A percentile compares a stretch with the other conserved stretches of the same genome.
These are phyloP conservation scores for Flaveria robusta DNA, from an alignment of 129 eudicot genomes.

Conservation along the genomic window DNA sequence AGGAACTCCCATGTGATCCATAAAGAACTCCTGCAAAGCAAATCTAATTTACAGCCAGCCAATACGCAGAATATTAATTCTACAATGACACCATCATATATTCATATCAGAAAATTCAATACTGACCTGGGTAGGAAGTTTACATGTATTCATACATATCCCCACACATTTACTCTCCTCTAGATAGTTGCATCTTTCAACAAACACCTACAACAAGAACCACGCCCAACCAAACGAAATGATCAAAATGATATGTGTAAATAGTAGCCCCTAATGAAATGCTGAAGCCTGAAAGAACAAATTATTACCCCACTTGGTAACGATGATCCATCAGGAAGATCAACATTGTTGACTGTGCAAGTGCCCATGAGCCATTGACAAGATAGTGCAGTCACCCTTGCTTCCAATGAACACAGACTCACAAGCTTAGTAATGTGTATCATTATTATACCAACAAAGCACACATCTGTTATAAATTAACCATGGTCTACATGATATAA, in stretches of 20 bases:
- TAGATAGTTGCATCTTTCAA: conserved; percentile 93
- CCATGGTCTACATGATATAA: not conserved
- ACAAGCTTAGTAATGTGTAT: conserved; percentile 22
- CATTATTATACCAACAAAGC: conserved; percentile 2
- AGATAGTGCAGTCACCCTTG: conserved; percentile 90
- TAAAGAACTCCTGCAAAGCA: conserved; percentile 60
- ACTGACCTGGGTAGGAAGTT: conserved; percentile 93
- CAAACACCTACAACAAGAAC: conserved; percentile 63
- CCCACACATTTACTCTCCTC: conserved; percentile 98
- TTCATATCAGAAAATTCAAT: not conserved
- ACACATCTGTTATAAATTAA: not conserved
- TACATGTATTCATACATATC: conserved; percentile 87
- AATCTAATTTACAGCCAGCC: not conserved
- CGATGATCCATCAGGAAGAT: conserved; percentile 76
- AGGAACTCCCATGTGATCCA: conserved; percentile 91
- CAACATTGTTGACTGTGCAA: conserved; percentile 69
- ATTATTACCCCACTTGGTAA: conserved; percentile 70
- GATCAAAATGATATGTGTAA: conserved; percentile 9
- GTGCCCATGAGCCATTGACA: conserved; percentile 97
- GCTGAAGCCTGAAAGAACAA: not conserved
- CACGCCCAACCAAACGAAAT: conserved; percentile 6
- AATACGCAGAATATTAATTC: not conserved
- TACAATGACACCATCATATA: not conserved
- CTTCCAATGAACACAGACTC: conserved; percentile 49
- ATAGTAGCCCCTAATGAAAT: conserved; percentile 2